Percentiles rank a stretch among this genome's conserved stretches.
phyloP scores from a whole-genome alignment of 2,329 filamentous ascomycete genomes.

The Colletotrichum salicis region DNA sequence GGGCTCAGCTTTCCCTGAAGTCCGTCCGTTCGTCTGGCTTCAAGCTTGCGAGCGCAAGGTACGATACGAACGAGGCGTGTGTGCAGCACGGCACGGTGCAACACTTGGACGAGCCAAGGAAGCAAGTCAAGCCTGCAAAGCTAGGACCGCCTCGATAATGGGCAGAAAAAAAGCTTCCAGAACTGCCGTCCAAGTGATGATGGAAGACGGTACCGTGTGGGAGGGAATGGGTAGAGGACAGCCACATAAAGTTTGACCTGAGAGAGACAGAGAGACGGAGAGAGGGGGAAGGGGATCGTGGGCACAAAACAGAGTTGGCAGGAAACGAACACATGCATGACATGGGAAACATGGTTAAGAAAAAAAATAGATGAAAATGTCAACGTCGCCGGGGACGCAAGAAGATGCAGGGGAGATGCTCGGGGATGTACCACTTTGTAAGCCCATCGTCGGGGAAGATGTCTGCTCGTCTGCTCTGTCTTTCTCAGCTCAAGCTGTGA shows the following conservation, averaged over 20 bases:
- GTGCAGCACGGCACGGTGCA: conserved; percentile 5
- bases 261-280: not conserved
- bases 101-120: not conserved
- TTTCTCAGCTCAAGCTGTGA: not conserved
- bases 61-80: not conserved
- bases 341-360: not conserved
- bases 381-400: conserved; percentile 25
- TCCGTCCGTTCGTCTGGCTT: not conserved
- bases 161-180: conserved; percentile 28
- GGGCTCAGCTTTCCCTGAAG: not conserved
- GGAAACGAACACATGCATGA: not conserved
- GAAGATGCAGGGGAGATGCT: not conserved
- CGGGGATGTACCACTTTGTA: not conserved
- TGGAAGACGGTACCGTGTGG: not conserved
- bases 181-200: not conserved
- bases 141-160: not conserved
- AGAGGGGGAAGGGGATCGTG: not conserved
- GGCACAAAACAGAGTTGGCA: not conserved
- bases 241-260: not conserved
- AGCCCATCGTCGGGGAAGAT: not conserved
- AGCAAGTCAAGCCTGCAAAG: not conserved
- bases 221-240: not conserved
- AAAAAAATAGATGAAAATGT: conserved; percentile 9
- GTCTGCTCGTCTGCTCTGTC: not conserved
- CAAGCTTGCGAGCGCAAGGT: not conserved